Evolutionary conservation across 441 rosid species (phyloP), one percentile per base, ranked within the genome.

Genomic region (Biscutella laevigata): DNA sequence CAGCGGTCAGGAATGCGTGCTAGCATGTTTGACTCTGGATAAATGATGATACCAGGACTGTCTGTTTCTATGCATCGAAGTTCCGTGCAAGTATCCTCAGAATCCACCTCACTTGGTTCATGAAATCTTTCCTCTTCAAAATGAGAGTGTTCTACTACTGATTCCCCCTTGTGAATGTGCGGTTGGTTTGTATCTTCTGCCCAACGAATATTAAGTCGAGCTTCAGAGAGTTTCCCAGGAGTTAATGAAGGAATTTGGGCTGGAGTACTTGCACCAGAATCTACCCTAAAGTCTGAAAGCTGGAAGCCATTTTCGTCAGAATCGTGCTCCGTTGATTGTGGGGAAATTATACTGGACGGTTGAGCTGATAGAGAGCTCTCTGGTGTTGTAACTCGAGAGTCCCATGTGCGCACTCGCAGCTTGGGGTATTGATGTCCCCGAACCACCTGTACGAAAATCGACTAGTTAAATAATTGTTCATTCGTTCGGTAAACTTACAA

Each of bases 351-450:
- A 46, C 68, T 62, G 42, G 69, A 72, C 30, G 82, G 67, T 40
- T 40, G 71, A 43, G 48, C 66, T 33, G 62, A 62, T 59, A 74
- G 61, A 47, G 65, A 57, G 46, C 75, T 60, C 37, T 66, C 79
- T 32, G 78, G 64, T 61, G 59, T 38, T 32, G 77, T 60, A 63
- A 48, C 61, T 38, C 71, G 84, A 48, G 73, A 80, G 56, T 66
- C 88, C 83, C 82, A 83, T 34, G 96, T 69, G 33, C 74, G 82
- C 62, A 86, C 84, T n/a, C 85, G 79, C 67, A 84, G 67, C 68
- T 78, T 79, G 25, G 95, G 99, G 72, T 89, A 94, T 28, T 72
- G 80, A 56, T 47, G 59, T 61, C 72, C 80, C 42, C 62, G 55
- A 46, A 61, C 72, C 63, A 44, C 86, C 95, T 88, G 84, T 28